Evolutionary conservation across 495 filamentous ascomycete genomes (phyloP).

Genomic region (Corynascus novoguineensis): DNA sequence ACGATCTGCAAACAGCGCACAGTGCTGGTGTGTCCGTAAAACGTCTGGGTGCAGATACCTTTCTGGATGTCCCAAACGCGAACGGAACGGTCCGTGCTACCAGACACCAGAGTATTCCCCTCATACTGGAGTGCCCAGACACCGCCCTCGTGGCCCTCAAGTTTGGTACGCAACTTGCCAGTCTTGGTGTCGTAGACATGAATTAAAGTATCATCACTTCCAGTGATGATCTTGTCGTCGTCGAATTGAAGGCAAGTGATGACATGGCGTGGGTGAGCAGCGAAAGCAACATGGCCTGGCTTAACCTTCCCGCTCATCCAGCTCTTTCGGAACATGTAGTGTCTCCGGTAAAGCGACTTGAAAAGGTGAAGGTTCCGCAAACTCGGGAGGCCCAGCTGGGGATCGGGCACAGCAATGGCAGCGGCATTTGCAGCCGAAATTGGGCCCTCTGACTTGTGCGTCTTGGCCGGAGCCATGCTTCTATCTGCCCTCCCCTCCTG

Average conservation of each 20-base stretch:
- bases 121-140: conserved; percentile 98
- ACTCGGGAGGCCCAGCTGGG: conserved; percentile 69
- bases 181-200: conserved; percentile 98
- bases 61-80: conserved; percentile 96
- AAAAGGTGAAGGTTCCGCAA: conserved; percentile 82
- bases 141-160: conserved; percentile 92
- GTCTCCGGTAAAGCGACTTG: conserved; percentile 92
- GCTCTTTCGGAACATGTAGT: conserved; percentile 78
- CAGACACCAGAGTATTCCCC: conserved; percentile 90
- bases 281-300: conserved; percentile 92
- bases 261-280: conserved; percentile 90
- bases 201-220: conserved; percentile 96
- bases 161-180: conserved; percentile 70
- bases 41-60: conserved; percentile 86
- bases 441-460: conserved; percentile 65
- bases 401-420: conserved; percentile 71
- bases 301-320: conserved; percentile 85
- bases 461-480: conserved; percentile 28
- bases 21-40: conserved; percentile 95
- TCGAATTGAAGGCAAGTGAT: conserved; percentile 98
- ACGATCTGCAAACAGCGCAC: conserved; percentile 95
- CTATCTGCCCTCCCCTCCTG: conserved; percentile 39
- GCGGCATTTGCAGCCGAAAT: conserved; percentile 81
- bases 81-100: conserved; percentile 92
- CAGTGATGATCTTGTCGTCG: conserved; percentile 94